Evolutionary conservation across 768 basidiomycete species (phyloP).

Genomic region (Favolaschia claudopus): DNA sequence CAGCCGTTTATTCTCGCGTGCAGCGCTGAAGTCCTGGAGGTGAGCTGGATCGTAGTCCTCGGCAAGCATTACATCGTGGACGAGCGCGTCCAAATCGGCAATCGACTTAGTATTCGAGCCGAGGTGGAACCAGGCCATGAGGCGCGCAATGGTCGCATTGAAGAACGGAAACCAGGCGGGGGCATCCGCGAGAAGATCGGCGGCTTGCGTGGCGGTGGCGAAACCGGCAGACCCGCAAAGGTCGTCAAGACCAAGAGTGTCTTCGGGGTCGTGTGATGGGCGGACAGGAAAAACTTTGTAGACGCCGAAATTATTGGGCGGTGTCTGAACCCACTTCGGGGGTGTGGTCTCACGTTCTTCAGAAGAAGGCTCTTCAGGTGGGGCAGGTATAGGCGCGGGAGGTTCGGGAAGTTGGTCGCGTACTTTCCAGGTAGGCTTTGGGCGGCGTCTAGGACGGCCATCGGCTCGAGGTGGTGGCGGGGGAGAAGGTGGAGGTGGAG

Average conservation of each 20-base stretch:
- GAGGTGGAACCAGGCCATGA: slow-evolving; percentile 36
- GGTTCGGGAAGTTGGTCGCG: not conserved
- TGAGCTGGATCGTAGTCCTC: slow-evolving; percentile 33
- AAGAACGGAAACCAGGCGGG: slow-evolving; percentile 25
- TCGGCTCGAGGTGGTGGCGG: not conserved
- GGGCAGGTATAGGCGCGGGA: not conserved
- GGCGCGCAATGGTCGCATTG: slow-evolving; percentile 29
- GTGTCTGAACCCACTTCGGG: slow-evolving; percentile 19
- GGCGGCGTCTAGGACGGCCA: not conserved
- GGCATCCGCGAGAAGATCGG: slow-evolving; percentile 2
- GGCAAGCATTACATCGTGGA: slow-evolving; percentile 33
- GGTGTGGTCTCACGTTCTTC: not conserved
- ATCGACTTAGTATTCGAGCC: slow-evolving; percentile 31
- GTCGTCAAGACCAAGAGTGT: slow-evolving; percentile 17
- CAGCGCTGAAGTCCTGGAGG: slow-evolving; percentile 30
- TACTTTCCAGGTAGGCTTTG: not conserved
- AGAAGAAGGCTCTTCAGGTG: not conserved
- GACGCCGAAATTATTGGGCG: slow-evolving; percentile 29
- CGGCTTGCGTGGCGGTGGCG: slow-evolving; percentile 1
- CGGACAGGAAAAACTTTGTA: slow-evolving; percentile 30
- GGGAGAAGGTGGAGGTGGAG: too few species aligned
- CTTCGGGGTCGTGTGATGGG: slow-evolving; percentile 29
- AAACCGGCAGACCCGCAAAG: slow-evolving; percentile 18
- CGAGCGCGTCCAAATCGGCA: slow-evolving; percentile 30
- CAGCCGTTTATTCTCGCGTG: slow-evolving; percentile 24